Evolutionary conservation across 768 basidiomycete species (phyloP), one percentile per base, ranked within the genome.

Genomic region (Suillus hirtellus): DNA sequence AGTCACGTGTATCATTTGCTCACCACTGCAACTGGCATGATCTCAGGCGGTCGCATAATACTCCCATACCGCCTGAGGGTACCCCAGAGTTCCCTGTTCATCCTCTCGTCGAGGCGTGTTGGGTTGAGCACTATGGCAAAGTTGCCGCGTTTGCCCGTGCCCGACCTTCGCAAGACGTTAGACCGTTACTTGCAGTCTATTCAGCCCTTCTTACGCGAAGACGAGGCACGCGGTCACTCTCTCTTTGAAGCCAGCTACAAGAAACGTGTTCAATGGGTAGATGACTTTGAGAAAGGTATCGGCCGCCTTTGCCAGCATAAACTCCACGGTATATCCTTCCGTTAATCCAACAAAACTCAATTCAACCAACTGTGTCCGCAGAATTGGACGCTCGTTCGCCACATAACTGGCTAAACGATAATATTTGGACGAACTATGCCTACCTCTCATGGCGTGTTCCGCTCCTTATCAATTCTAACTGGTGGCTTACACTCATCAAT

Each of bases 321-420:
- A 50, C 76, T 96, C 59, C 76, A 87, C 65, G 91, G 93, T 91
- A 67, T 61, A 82, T 77, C 43, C 43, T 42, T 31, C 37, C n/a
- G 10, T 27, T 35, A 12, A 55, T n/a, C 42, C 11, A 31, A 17
- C 10, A 42, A 17, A 27, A 27, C 19, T 42, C 19, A 11, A 42
- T 42, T 17, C 17, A 27, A 40, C 10, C 19, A 21, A 40, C 15
- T 17, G 10, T 42, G 8, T 37, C 21, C 5, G 8, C 55, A 58
- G 56, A 58, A 19, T 27, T 58, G 40, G 95, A 96, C 77, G 86
- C 82, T 67, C 77, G 80, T 1, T 95, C 95, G 8, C 93, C 94
- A 0, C 80, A 89, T 73, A 97, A 96, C 72, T 99, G 96, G 96
- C 84, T 99, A 12, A 86, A 96, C 66, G 95, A 98, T 73, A 94